Evolutionary conservation across 305 asterid genomes (phyloP).

Genomic region (Salvia sclarea): DNA sequence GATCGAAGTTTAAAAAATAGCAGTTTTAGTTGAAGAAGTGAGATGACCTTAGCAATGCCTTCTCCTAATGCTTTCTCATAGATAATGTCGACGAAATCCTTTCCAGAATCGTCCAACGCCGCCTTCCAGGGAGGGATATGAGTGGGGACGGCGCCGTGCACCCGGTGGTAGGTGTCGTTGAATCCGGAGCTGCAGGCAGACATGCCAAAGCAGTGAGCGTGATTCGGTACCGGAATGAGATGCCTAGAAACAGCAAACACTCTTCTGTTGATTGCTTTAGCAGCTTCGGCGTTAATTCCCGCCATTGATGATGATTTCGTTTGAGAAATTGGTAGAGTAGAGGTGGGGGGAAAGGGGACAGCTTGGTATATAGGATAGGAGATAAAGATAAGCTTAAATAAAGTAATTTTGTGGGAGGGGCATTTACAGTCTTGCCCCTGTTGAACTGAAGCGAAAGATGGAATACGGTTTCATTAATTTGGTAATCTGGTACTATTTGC

Average conservation of each 20-base stretch:
- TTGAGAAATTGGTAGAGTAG: background rate
- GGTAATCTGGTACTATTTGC: background rate
- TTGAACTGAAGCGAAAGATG: background rate
- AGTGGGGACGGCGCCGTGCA: constrained; percentile 71
- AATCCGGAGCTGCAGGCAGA: constrained; percentile 53
- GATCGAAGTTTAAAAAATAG: background rate
- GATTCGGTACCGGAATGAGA: constrained; percentile 38
- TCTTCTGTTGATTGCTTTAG: constrained; percentile 49
- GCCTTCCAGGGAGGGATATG: constrained; percentile 64
- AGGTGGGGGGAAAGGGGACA: background rate
- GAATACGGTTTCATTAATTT: background rate
- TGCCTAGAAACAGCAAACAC: constrained; percentile 59
- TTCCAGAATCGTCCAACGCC: constrained; percentile 62
- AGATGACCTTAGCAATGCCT: constrained; percentile 83
- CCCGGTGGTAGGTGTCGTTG: constrained; percentile 65
- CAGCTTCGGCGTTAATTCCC: constrained; percentile 43
- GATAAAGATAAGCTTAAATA: constrained; percentile 39
- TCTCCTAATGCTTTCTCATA: constrained; percentile 87
- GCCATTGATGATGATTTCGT: constrained; percentile 39
- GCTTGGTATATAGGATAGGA: constrained; percentile 29
- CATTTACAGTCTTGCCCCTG: constrained; percentile 15
- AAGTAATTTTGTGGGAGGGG: background rate
- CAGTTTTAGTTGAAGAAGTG: background rate
- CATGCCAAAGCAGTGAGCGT: constrained; percentile 27
- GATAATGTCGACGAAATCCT: constrained; percentile 65